phyloP scores from a whole-genome alignment of 176 grass and related monocot genomes.

The Puccinellia tenuiflora region DNA sequence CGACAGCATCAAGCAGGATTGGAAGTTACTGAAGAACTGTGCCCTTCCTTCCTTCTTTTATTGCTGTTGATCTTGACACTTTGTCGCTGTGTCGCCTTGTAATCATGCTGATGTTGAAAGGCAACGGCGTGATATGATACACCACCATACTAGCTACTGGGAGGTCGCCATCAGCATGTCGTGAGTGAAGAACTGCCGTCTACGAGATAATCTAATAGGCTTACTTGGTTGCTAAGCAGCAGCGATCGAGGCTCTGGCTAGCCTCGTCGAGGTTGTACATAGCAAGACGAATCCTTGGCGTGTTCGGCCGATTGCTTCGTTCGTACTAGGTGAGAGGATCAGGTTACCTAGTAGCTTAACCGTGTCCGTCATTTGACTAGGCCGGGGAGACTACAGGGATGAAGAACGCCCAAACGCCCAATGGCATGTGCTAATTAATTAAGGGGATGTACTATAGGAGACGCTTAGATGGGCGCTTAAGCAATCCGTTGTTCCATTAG shows the following conservation, averaged over 20 bases:
- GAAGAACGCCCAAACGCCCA: neutral
- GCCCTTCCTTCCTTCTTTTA: neutral
- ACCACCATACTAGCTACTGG: neutral
- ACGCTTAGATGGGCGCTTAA: no score
- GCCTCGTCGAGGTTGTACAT: neutral
- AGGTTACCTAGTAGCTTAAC: neutral
- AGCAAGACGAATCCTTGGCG: neutral
- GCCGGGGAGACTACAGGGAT: neutral
- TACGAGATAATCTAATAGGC: neutral
- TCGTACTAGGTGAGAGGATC: neutral
- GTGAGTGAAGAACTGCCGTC: neutral
- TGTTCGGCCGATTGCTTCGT: neutral
- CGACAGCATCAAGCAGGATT: conserved; percentile 5
- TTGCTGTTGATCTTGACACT: conserved; percentile 2
- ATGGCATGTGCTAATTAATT: neutral
- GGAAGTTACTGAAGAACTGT: neutral
- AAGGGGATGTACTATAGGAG: no score
- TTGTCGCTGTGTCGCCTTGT: conserved; percentile 19
- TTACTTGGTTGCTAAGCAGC: conserved; percentile 2
- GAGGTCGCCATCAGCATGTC: conserved; percentile 19
- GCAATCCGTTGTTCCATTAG: no score
- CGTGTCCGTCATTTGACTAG: neutral
- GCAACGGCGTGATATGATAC: conserved; percentile 13
- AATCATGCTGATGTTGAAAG: conserved; percentile 43
- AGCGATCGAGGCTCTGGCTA: neutral